These are phyloP conservation scores for Fusarium sp. DNA, from an alignment of 2,329 filamentous ascomycete genomes.

Conservation along the genomic window DNA sequence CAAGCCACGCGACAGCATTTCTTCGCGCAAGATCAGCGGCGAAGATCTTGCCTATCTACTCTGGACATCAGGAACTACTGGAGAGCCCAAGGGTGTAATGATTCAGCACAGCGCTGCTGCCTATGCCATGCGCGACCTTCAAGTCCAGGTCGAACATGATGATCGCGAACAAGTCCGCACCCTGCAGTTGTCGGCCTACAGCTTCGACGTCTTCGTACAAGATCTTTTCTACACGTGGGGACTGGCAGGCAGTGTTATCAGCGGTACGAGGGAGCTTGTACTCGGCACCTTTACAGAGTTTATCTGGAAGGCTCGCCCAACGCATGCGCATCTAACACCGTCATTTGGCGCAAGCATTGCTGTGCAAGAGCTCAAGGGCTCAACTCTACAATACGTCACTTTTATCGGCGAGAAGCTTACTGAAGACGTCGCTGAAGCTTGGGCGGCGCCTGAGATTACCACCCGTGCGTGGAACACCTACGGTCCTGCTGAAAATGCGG, in stretches of 20 bases:
- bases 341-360: constrained; percentile 29
- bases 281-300: constrained; percentile 27
- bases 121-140: constrained; percentile 22
- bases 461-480: constrained; percentile 28
- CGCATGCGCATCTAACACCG: constrained; percentile 24
- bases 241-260: constrained; percentile 9
- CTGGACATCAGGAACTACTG: constrained; percentile 26
- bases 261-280: constrained; percentile 17
- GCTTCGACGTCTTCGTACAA: constrained; percentile 32
- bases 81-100: constrained; percentile 32
- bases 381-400: constrained; percentile 19
- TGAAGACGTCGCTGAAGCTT: constrained; percentile 24
- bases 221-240: constrained; percentile 30
- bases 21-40: neutral
- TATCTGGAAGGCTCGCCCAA: constrained; percentile 24
- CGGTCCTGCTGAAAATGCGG: constrained; percentile 19
- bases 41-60: constrained; percentile 20
- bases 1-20: neutral
- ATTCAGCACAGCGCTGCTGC: constrained; percentile 24
- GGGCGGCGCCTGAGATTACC: constrained; percentile 18
- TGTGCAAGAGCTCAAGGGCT: constrained; percentile 19
- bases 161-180: constrained; percentile 20
- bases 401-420: constrained; percentile 30
- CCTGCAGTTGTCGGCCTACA: constrained; percentile 20
- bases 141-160: constrained; percentile 27